These are phyloP conservation scores for Lanmaoa pseudosensibilis DNA, from an alignment of 768 basidiomycete genomes.

Conservation along the genomic window DNA sequence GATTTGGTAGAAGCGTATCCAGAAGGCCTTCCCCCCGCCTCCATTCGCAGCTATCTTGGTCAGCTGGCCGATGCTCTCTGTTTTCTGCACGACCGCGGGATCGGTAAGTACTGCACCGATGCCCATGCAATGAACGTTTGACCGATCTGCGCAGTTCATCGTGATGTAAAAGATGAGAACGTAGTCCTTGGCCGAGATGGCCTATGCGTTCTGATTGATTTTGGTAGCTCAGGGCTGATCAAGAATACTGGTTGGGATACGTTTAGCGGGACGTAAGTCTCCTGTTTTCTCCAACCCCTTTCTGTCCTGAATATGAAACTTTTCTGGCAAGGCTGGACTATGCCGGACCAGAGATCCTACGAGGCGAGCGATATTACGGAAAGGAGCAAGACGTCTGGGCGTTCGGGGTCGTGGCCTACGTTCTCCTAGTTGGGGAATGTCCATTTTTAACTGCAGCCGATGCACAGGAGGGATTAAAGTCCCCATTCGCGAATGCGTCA, in stretches of 20 bases:
- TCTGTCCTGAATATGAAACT: conserved; percentile 11
- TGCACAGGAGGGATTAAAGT: conserved; percentile 79
- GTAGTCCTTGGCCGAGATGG: conserved; percentile 80
- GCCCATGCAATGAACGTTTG: conserved; percentile 7
- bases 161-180: conserved; percentile 98
- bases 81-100: conserved; percentile 89
- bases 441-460: conserved; percentile 90
- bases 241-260: conserved; percentile 87
- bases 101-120: conserved; percentile 54
- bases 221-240: conserved; percentile 88
- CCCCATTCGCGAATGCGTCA: conserved; percentile 73
- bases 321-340: conserved; percentile 70
- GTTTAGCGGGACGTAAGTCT: conserved; percentile 86
- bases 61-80: conserved; percentile 90
- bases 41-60: conserved; percentile 81
- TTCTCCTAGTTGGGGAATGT: conserved; percentile 89
- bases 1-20: conserved; percentile 92
- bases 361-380: conserved; percentile 92
- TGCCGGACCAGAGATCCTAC: conserved; percentile 93
- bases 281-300: neutral
- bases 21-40: conserved; percentile 72
- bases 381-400: conserved; percentile 99
- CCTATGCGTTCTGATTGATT: conserved; percentile 92
- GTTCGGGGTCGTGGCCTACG: conserved; percentile 94
- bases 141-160: conserved; percentile 62